Evolutionary conservation across 768 basidiomycete genomes (phyloP), one percentile per base, ranked within the genome.

Genomic region (Collybiopsis confluens): DNA sequence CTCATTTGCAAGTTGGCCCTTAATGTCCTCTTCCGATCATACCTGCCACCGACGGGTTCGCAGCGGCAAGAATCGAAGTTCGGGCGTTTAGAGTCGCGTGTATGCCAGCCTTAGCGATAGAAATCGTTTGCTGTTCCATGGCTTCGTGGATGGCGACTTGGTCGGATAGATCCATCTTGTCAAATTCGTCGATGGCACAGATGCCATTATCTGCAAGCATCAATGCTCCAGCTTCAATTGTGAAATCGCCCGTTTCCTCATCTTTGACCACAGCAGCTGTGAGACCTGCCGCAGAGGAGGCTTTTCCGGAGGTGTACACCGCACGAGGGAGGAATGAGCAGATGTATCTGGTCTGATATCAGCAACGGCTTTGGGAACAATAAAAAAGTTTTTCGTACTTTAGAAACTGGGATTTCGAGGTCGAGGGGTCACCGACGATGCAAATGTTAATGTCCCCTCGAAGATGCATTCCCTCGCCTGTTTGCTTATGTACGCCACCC

Each of bases 181-280:
- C 97, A 64, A 99, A 99, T 70, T 98, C 97, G 73, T 99, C 97
- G 63, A 99, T 99, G n/a, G 95, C 95, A 65, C 97, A 99, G 66
- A 98, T 98, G 7, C 97, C 97, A 61, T 98, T 98, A 72, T 99
- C 97, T 5, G 97, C 97, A 3, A 99, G 82, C 97, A 99, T 98
- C 59, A 99, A 80, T 3, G 97, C 97, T 45, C 97, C 97, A 20
- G 97, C 97, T 73, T 99, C 97, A 64, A 98, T 98, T 0, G 97
- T 98, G 73, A 98, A 99, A 65, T 99, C 97, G 13, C 97, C 97
- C 0, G 95, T 96, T 70, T 98, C 97, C 70, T 98, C 96, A 62
- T 99, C 97, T 64, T 90, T 94, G 56, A 98, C 96, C 0, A 99
- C 97, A 2, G 96, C 96, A 4, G 97, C 97, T 0, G 97, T 99